Percentiles rank a stretch among this genome's conserved stretches.
These are phyloP conservation scores for Solanum appendiculatum DNA, from an alignment of 257 asterid species.

Conservation along the genomic window DNA sequence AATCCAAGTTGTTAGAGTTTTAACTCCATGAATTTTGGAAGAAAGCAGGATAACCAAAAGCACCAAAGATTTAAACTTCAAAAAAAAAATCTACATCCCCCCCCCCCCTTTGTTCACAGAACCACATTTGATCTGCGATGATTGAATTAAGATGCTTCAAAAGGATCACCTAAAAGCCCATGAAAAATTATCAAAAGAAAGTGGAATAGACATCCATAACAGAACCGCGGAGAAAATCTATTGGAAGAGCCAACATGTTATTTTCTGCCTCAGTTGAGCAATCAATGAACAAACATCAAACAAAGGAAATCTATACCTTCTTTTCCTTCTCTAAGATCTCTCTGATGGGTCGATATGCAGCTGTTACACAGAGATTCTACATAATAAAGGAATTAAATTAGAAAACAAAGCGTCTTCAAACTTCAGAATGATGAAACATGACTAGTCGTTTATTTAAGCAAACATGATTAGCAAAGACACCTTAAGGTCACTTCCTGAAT, in stretches of 20 bases:
- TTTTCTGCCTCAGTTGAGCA: background rate
- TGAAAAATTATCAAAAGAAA: background rate
- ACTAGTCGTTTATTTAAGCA: background rate
- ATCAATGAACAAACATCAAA: background rate
- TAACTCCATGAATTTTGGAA: background rate
- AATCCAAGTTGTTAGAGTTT: background rate
- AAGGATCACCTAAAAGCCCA: background rate
- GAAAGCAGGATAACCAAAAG: background rate
- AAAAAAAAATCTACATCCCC: background rate
- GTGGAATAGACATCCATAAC: background rate
- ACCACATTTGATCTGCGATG: background rate
- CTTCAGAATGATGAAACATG: background rate
- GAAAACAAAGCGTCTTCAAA: background rate
- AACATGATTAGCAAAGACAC: constrained; percentile 17
- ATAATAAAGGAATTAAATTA: background rate
- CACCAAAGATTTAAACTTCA: background rate
- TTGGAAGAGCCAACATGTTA: background rate
- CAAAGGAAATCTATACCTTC: constrained; percentile 34
- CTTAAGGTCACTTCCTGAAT: constrained; percentile 96
- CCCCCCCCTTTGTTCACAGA: too few species aligned
- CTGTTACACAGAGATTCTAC: constrained; percentile 87
- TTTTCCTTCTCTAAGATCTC: constrained; percentile 80
- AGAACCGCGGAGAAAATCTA: background rate
- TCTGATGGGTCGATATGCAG: constrained; percentile 89
- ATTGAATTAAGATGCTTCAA: background rate